A percentile compares a stretch with the other conserved stretches of the same genome.
Conservation (phyloP, 1,284 basidiomycete species). For the Exsudoporus floridanus region DNA sequence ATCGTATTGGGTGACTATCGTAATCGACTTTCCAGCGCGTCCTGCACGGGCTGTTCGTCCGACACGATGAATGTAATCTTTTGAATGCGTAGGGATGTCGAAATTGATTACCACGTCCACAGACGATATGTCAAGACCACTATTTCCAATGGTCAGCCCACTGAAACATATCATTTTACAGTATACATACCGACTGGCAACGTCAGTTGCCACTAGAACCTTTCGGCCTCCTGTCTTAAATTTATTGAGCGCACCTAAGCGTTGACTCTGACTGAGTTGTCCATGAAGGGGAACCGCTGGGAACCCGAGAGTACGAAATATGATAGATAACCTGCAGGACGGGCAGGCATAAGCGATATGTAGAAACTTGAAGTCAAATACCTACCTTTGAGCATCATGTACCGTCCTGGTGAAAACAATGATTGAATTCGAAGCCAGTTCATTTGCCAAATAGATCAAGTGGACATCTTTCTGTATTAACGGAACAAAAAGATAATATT, state of each 20-base stretch:
- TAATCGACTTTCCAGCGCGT: conserved; percentile 92
- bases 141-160: conserved; percentile 30
- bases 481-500: conserved; percentile 96
- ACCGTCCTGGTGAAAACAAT: conserved; percentile 98
- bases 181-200: conserved; percentile 80
- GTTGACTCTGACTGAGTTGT: conserved; percentile 90
- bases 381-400: conserved; percentile 83
- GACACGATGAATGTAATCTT: conserved; percentile 99
- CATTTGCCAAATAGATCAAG: conserved; percentile 88
- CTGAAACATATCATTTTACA: background rate
- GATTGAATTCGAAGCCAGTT: conserved; percentile 88
- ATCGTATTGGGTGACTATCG: conserved; percentile 97
- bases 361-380: background rate
- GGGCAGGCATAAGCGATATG: background rate
- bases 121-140: conserved; percentile 94
- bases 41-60: conserved; percentile 97
- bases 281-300: conserved; percentile 96
- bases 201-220: conserved; percentile 94
- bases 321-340: conserved; percentile 72
- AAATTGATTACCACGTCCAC: conserved; percentile 99
- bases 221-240: conserved; percentile 95
- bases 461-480: conserved; percentile 91
- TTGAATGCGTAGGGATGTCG: conserved; percentile 97
- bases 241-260: conserved; percentile 92
- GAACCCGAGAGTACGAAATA: conserved; percentile 90